Base-by-base conservation (phyloP, 257 asterid genomes). In the Solanum phureja region DNA sequence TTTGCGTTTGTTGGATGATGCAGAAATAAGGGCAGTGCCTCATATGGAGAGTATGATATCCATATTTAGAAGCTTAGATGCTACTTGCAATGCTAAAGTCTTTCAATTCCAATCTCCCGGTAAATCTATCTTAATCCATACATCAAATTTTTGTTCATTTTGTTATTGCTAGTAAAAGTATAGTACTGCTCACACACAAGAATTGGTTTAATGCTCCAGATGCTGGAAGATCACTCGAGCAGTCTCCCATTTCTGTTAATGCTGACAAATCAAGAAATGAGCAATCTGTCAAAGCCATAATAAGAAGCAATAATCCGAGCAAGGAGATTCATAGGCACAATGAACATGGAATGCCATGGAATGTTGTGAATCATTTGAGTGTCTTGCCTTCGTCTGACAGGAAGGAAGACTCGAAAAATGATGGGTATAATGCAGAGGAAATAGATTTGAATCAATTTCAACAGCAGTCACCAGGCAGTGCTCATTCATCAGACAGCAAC, bases 21-120 rank as follows among this genome's bases (percentile, higher is more conserved):
- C 94, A 97, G 99, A 94, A 40, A 72, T 92, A 76, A 93, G 99
- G 58, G 90, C 96, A 37, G 98, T 97, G 27, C 91, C 94, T 84
- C 87, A 90, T 69, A 85, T 97, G 93, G 98, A 95, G 90, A 94
- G 92, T 83, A 91, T 95, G 38, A 91, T 92, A 35, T 56, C 91
- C 85, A 93, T 93, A 58, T 97, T 92, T 89, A 90, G 88, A 87
- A 93, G 91, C 83, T 86, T 97, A 94, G 91, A 93, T 83, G 91
- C 95, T 86, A 93, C 95, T 38, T 92, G 94, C 74, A 90, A 72
- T 76, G 91, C 94, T 46, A 89, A 90, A 23, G 35, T 92, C 74
- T 73, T 90, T 89, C 96, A 93, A 1, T 86, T 92, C 87, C 81
- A 91, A 33, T 89, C 95, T 85, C 83, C 94, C 31, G 98, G 98